Percentiles rank a stretch among this genome's conserved stretches.
These are phyloP conservation scores for Leucocoprinus sp. DNA, from an alignment of 768 basidiomycete genomes.

Conservation along the genomic window DNA sequence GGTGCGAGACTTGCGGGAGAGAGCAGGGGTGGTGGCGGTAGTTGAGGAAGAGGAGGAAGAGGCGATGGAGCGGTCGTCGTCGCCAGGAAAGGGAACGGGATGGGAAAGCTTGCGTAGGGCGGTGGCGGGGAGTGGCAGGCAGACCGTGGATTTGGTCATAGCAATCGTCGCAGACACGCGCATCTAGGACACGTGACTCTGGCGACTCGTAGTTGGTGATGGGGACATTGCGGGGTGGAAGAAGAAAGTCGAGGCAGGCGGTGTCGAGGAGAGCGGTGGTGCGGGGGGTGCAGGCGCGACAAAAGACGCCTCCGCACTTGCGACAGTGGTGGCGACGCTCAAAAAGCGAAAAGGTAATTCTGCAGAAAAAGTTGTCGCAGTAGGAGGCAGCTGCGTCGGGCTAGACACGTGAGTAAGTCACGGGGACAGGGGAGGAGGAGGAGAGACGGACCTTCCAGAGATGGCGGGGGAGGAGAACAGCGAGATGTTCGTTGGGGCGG, in stretches of 20 bases:
- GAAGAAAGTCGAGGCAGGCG: constrained; percentile 59
- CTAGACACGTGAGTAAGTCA: constrained; percentile 26
- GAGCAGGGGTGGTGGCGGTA: constrained; percentile 18
- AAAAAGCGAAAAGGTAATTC: constrained; percentile 52
- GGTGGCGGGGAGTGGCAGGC: constrained; percentile 33
- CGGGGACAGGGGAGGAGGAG: background rate
- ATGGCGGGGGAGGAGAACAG: constrained; percentile 58
- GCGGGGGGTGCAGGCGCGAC: constrained; percentile 51
- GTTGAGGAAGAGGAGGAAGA: constrained; percentile 17
- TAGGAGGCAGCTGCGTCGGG: constrained; percentile 50
- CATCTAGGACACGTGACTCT: constrained; percentile 44
- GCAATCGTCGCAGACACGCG: constrained; percentile 75
- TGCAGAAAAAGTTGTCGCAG: constrained; percentile 74
- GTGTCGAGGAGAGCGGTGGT: constrained; percentile 63
- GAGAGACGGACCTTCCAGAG: constrained; percentile 63
- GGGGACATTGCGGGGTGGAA: constrained; percentile 63
- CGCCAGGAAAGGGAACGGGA: constrained; percentile 25
- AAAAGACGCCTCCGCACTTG: constrained; percentile 78
- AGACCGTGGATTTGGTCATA: constrained; percentile 64
- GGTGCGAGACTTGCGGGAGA: constrained; percentile 23
- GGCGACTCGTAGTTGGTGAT: constrained; percentile 50
- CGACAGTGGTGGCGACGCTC: constrained; percentile 81
- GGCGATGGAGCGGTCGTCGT: constrained; percentile 26
- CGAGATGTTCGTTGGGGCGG: constrained; percentile 67
- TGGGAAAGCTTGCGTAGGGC: constrained; percentile 29